Base-by-base conservation (phyloP, 148 eudicot genomes). In the Fagopyrum esculentum region DNA sequence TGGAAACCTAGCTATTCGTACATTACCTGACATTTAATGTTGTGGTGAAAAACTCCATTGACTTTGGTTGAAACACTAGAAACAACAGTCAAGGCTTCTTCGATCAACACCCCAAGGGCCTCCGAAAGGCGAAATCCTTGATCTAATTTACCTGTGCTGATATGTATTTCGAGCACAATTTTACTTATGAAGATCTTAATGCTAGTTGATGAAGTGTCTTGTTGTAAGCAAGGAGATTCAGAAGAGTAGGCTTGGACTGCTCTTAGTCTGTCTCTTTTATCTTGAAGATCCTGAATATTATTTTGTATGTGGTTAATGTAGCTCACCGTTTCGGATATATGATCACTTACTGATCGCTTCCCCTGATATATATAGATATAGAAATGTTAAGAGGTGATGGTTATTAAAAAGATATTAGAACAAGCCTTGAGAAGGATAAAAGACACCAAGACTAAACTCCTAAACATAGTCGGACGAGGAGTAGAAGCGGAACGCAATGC, bases 21-120 rank as follows among this genome's bases (percentile, higher is more conserved):
- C 61, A 3, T 49, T 80, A 86, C 86, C 89, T 86, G 85, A 40
- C 81, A 79, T 52, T 76, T 56, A 22, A 87, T 77, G 15, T 60
- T 78, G 51, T 87, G 87, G 51, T 84, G 48, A 3, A 81, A 63
- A 26, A 51, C 55, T 2, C 73, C 82, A 47, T 74, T 45, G 19
- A 74, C 80, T 64, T 69, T 84, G 46, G 80, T 80, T 22, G 85
- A 84, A 47, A 75, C 57, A 75, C 79, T 81, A 64, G 79, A 79
- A 1, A 69, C 66, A 69, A 85, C 84, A 61, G 44, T 76, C 11
- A 83, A 52, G 30, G 83, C 82, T 73, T 81, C 82, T 17, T 81
- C 85, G 19, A 74, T 47, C 64, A 82, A 61, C 2, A 80, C 46
- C 77, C 69, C 45, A 8, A 87, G 66, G n/a, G 85, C 80, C 49